Base-by-base conservation (phyloP, 2,329 filamentous ascomycete genomes). In the Sarocladium strictum region DNA sequence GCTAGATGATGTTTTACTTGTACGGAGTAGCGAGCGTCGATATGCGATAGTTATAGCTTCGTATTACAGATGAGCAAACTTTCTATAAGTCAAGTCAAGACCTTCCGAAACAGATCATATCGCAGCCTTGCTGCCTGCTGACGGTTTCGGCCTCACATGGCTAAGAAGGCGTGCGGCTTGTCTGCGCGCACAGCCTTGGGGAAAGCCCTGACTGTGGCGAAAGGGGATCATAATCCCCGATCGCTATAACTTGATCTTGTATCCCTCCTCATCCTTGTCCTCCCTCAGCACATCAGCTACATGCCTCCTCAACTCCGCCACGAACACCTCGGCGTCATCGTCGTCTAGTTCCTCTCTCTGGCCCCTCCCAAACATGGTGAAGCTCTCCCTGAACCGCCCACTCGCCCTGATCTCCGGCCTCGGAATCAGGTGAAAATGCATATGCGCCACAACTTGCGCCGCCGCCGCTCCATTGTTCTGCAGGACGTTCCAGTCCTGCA, bases 361-460 rank as follows among this genome's bases (percentile, higher is more conserved):
- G 0, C 89, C 89, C 14, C 85, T 72, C 1, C 89, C 89, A 73
- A 93, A 93, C 88, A 92, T 92, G 47, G 86, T 90, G 72, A 90
- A 92, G 65, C 84, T 85, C 74, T 81, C 77, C 56, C 80, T 80
- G 61, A 72, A 73, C 47, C 72, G 67, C 6, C 74, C 77, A 59
- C 75, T 78, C 47, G 73, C 79, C 60, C 74, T 75, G 56, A 80
- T 80, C 71, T 87, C 83, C 0, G 92, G 91, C 35, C 93, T 76
- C 0, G 93, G 93, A 32, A 99, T 95, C 53, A 97, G 80, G 63
- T 99, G 94, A 68, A 95, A 97, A 69, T 99, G 93, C 50, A 95
- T 86, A 69, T 97, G 93, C 21, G 88, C 87, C 2, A 97, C 91
- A 15, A 96, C 90, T 72, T 97, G 93, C 2, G 91, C 91, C 2